A percentile compares a stretch with the other conserved stretches of the same genome.
These are phyloP conservation scores for Eudorina sp. DNA, from an alignment of 139 green algal species.

Conservation along the genomic window DNA sequence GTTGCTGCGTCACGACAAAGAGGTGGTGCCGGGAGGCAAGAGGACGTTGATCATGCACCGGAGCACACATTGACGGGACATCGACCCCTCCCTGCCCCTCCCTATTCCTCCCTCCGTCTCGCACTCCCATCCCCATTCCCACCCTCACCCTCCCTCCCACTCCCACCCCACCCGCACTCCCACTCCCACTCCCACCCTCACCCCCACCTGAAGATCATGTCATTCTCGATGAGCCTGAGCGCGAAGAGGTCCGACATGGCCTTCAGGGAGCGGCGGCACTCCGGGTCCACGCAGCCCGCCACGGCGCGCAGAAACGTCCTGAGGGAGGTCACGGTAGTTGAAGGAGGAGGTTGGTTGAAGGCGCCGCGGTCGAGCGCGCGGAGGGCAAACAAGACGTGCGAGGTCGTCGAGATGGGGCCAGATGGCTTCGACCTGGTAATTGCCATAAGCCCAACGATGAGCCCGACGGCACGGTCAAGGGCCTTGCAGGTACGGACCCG, in stretches of 20 bases:
- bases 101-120: no score
- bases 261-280: conserved; percentile 75
- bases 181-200: neutral
- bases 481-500: no score
- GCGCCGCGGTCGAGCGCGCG: neutral
- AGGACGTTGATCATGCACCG: no score
- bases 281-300: conserved; percentile 74
- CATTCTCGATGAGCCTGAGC: conserved; percentile 78
- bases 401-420: neutral
- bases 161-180: neutral
- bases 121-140: no score
- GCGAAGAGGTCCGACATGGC: conserved; percentile 87
- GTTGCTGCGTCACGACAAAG: neutral
- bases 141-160: no score
- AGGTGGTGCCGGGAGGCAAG: neutral
- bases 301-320: conserved; percentile 70
- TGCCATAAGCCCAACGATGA: no score
- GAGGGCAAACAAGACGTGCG: neutral
- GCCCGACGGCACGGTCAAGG: no score
- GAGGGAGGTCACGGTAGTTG: neutral
- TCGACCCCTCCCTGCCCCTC: no score
- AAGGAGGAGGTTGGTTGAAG: neutral
- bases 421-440: no score
- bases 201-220: conserved; percentile 71
- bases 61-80: no score